Evolutionary conservation across 2,329 filamentous ascomycete genomes (phyloP).

Genomic region (Aspergillus ibericus): DNA sequence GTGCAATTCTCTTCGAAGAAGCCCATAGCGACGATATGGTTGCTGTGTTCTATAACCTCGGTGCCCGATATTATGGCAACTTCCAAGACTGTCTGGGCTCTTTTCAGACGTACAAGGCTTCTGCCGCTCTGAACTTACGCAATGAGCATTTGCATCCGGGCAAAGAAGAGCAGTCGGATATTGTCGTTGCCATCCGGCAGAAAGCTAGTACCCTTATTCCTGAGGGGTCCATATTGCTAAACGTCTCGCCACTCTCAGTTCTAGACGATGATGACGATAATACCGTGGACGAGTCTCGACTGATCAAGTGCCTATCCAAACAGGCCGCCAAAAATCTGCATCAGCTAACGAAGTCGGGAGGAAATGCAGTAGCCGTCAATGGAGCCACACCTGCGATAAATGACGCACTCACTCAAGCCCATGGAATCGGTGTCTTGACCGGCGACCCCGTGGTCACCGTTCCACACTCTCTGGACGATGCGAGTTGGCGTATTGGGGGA

Average conservation of each 20-base stretch:
- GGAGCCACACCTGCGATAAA: conserved; percentile 83
- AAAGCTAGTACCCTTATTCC: conserved; percentile 80
- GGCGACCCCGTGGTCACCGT: conserved; percentile 79
- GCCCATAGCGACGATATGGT: conserved; percentile 86
- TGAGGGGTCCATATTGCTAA: conserved; percentile 78
- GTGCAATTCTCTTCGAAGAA: conserved; percentile 85
- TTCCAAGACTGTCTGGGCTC: conserved; percentile 95
- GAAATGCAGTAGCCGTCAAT: conserved; percentile 81
- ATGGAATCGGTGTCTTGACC: conserved; percentile 78
- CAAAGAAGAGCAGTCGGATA: conserved; percentile 88
- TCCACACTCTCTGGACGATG: conserved; percentile 85
- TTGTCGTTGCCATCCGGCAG: conserved; percentile 80
- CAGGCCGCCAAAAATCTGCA: conserved; percentile 67
- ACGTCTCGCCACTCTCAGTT: conserved; percentile 76
- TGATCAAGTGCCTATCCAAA: conserved; percentile 74
- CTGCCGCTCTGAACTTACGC: conserved; percentile 82
- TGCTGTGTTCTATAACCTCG: conserved; percentile 85
- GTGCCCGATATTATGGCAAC: conserved; percentile 89
- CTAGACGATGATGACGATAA: conserved; percentile 79
- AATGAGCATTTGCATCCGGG: conserved; percentile 89
- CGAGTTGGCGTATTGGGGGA: conserved; percentile 88
- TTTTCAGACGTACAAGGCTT: conserved; percentile 94
- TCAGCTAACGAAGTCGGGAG: conserved; percentile 69
- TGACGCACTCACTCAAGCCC: conserved; percentile 77
- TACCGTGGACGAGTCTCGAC: conserved; percentile 67